Base-by-base conservation (phyloP, 305 asterid genomes). In the Andrographis paniculata region DNA sequence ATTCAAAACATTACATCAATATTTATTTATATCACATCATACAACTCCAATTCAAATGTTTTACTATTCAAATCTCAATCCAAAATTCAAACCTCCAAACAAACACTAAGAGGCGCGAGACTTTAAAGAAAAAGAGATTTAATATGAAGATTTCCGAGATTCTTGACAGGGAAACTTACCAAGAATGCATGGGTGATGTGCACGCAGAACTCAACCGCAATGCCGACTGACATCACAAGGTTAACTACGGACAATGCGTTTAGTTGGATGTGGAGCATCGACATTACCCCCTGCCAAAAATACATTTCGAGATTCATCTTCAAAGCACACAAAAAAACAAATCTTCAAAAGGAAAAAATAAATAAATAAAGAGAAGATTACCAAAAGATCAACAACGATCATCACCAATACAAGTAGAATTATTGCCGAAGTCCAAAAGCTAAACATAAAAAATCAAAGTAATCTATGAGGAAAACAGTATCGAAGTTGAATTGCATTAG, bases 221-320 rank as follows among this genome's bases (percentile, higher is more conserved):
- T 91, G 39, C 99, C 99, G 57, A 91, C 95, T 1, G 99, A 73
- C 96, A 91, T 91, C 47, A 91, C 86, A 50, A 91, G 99, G 76
- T 91, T 91, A 61, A 91, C 99, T 30, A 91, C 96, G 13, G 99
- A 91, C 18, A 91, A 60, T 3, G 96, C 99, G 47, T 91, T 91
- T 66, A 91, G 74, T 67, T 91, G 99, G 71, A 91, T 83, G 59
- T 77, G 60, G 60, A 91, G 61, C 54, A 86, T 65, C 6, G 99
- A 95, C 99, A 91, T 86, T 63, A 86, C 57, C 50, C 99, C 99
- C 99, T 91, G 85, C n/a, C n/a, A n/a, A 70, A 58, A 12, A 50
- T 18, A 14, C 21, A 36, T 60, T 60, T 48, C 44, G 17, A 59
- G 47, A 6, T 45, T 43, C 39, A 41, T 4, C 17, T 44, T 53